Evolutionary conservation across 176 grass and related monocot species (phyloP), one percentile per base, ranked within the genome.

Genomic region (Elaeis guineensis): DNA sequence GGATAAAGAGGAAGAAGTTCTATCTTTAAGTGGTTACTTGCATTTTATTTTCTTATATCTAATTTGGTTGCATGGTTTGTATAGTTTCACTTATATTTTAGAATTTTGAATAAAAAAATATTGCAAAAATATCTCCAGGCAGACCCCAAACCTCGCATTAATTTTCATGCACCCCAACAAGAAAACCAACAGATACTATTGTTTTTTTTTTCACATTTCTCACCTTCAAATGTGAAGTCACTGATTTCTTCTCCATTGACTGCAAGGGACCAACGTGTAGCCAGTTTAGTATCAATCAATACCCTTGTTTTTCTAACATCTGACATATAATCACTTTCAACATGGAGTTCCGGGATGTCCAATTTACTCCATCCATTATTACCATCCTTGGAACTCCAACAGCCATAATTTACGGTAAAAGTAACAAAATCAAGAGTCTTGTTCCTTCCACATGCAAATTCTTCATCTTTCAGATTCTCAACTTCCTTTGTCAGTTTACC

Each of bases 391-490:
- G 80, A 78, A 83, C 84, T 98, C 79, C 17, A 62, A 69, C 93
- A 92, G 35, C 93, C 87, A 57, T 98, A 98, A 50, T 98, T 98
- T 49, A 92, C 58, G 1, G 78, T 89, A 75, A 91, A 92, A 68
- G 93, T 83, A 16, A 98, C 76, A 50, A 85, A 98, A 71, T 98
- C 87, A 63, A 57, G 28, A 61, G 87, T 65, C 50, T 63, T 79
- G 51, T 83, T 89, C 58, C 70, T 76, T 56, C 87, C 87, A 23
- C 93, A 98, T 55, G 69, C 77, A 61, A 98, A 92, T n/a, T 83
- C 84, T 80, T 92, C 93, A 0, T 82, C 84, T 63, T 74, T 68
- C 24, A 92, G 76, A 61, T 50, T 57, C 19, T 71, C 72, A 53
- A 85, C 49, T 89, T 98, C 93, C 50, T 87, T 77, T 57, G 60